Base-by-base conservation (phyloP, 129 eudicot genomes). In the Flaveria brownii region DNA sequence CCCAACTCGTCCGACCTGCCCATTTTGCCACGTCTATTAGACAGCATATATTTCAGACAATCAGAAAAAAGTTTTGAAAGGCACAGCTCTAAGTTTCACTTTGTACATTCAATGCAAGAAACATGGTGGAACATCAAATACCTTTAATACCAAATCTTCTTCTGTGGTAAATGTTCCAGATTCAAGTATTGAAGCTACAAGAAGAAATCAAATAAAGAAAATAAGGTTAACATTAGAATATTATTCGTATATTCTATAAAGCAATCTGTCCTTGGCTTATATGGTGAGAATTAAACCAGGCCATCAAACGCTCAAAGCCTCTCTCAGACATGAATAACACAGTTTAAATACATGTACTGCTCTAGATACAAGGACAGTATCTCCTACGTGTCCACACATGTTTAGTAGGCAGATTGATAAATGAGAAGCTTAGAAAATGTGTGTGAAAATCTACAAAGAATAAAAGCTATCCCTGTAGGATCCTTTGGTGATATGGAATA, bases 91-190 rank as follows among this genome's bases (percentile, higher is more conserved):
- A 22, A 23, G 15, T 76, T 51, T 62, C 6, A 43, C 25, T 25
- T 2, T 43, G 39, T 56, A 43, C 60, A 69, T 56, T 8, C 13
- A 57, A 70, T 26, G 59, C n/a, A 57, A 59, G 71, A 11, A 64
- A 26, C 59, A 57, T 46, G 33, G 63, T 67, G 68, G 56, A 57
- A 26, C 74, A 71, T 64, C 51, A 8, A 39, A 65, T 85, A 89
- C 98, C 96, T 90, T 86, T 75, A 93, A 70, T 54, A 83, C 71
- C 74, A 78, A 12, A 56, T 87, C 84, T 83, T 90, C 92, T n/a
- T 88, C 95, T 11, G 85, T 70, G 62, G 85, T 88, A 70, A 63
- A 13, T 26, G 82, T 82, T 84, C 81, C 90, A 68, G 88, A 77
- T 69, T 86, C 85, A 78, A 84, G 74, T 41, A 80, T 76, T 45